Percentiles rank a stretch among this genome's conserved stretches.
Conservation (phyloP, 371 early-diverging fungal species). For the Funneliformis caledonium region DNA sequence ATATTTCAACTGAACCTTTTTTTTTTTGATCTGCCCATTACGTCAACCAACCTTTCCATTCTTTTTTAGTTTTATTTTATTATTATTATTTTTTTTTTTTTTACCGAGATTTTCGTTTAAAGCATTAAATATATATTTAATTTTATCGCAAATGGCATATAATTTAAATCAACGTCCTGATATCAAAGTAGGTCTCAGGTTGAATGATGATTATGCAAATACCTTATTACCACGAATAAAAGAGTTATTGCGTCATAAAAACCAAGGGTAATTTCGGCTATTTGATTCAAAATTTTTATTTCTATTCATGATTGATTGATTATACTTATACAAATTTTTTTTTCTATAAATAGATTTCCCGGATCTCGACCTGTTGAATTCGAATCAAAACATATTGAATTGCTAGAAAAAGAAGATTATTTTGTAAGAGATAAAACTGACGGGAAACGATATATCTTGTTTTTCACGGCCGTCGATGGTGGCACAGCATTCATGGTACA, state of each 20-base stretch:
- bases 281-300: neutral
- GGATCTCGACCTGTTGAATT: conserved; percentile 89
- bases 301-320: neutral
- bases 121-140: neutral
- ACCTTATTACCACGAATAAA: conserved; percentile 18
- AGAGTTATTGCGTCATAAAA: conserved; percentile 10
- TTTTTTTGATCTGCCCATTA: neutral
- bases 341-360: conserved; percentile 64
- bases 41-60: neutral
- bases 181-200: conserved; percentile 25
- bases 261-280: neutral
- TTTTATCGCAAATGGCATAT: conserved; percentile 11
- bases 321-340: neutral
- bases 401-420: conserved; percentile 79
- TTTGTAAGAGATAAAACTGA: conserved; percentile 91
- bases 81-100: neutral
- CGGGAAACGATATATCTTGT: conserved; percentile 78
- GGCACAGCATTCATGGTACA: conserved; percentile 63
- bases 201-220: conserved; percentile 15
- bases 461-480: conserved; percentile 55
- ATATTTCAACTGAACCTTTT: neutral
- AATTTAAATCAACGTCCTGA: conserved; percentile 11
- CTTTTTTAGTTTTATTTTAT: no score
- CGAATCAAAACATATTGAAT: conserved; percentile 61
- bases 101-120: neutral